These are phyloP conservation scores for Trichophyton rubrum DNA, from an alignment of 2,329 filamentous ascomycete genomes.

Conservation along the genomic window DNA sequence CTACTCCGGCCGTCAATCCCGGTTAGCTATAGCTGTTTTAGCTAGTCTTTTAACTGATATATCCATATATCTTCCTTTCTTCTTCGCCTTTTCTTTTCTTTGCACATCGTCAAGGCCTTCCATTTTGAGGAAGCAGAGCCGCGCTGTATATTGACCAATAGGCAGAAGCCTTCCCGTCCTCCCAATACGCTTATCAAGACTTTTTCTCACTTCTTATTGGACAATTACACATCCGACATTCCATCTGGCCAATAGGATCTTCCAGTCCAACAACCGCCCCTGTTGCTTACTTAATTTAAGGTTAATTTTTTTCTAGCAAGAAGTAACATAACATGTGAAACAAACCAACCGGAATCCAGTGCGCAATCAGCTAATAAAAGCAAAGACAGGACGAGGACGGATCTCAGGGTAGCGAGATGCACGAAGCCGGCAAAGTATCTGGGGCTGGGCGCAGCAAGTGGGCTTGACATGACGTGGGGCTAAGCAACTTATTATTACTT, in stretches of 20 bases:
- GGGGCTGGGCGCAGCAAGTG: not conserved
- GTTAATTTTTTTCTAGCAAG: not conserved
- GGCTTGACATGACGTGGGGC: not conserved
- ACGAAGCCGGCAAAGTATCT: not conserved
- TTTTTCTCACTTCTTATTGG: not conserved
- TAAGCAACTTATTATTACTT: not conserved
- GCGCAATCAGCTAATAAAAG: not conserved
- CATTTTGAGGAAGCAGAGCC: not conserved
- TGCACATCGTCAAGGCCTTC: not conserved
- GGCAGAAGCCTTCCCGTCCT: too few relatives aligned
- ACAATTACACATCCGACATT: not conserved
- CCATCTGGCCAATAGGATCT: not conserved
- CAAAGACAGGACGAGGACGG: not conserved
- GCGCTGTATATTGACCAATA: not conserved
- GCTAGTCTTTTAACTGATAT: not conserved
- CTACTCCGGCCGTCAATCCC: not conserved
- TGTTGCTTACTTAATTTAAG: conserved; percentile 2
- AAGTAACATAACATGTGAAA: not conserved
- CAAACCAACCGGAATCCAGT: not conserved
- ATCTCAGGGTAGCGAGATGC: not conserved
- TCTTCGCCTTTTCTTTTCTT: not conserved
- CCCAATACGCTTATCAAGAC: not conserved
- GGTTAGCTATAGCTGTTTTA: not conserved
- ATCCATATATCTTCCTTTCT: not conserved
- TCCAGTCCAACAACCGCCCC: not conserved